phyloP scores from a whole-genome alignment of 805 yeast genomes.

The Starmerella tilneyi region DNA sequence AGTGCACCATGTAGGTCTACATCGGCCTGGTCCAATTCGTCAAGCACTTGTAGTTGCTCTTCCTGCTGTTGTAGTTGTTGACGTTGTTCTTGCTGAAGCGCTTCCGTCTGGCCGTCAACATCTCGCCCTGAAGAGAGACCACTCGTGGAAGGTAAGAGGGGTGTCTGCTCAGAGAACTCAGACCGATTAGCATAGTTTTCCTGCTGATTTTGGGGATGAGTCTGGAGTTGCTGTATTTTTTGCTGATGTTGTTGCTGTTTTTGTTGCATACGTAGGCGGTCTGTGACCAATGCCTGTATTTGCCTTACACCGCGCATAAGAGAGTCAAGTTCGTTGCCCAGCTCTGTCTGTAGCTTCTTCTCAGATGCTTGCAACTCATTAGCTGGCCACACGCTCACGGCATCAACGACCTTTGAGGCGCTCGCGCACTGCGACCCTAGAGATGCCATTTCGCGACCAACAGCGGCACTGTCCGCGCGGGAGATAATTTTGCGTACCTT shows the following conservation, averaged over 20 bases:
- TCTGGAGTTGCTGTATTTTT: too few species aligned
- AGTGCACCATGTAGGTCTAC: constrained; percentile 27
- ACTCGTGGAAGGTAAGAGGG: background rate
- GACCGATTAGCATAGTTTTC: too few species aligned
- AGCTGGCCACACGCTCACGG: constrained; percentile 10
- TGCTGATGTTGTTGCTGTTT: constrained; percentile 5
- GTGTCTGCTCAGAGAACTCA: too few species aligned
- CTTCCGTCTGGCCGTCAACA: too few species aligned
- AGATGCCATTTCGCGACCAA: constrained; percentile 14
- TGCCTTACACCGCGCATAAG: constrained; percentile 15
- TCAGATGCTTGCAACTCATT: constrained; percentile 4
- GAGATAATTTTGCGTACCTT: constrained; percentile 12
- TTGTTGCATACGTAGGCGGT: constrained; percentile 5
- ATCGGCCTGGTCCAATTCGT: constrained; percentile 30
- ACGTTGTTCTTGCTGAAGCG: background rate
- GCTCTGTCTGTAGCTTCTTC: constrained; percentile 12
- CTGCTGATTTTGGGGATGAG: background rate
- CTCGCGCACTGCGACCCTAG: constrained; percentile 15
- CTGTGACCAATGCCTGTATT: constrained; percentile 13
- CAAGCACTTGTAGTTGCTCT: constrained; percentile 32
- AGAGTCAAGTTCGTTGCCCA: constrained; percentile 12
- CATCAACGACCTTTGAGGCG: constrained; percentile 6
- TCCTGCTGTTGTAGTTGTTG: constrained; percentile 17
- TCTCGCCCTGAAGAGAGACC: too few species aligned
- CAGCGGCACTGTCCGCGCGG: constrained; percentile 7